These are phyloP conservation scores for Xylaria curta DNA, from an alignment of 495 filamentous ascomycete genomes.

Conservation along the genomic window DNA sequence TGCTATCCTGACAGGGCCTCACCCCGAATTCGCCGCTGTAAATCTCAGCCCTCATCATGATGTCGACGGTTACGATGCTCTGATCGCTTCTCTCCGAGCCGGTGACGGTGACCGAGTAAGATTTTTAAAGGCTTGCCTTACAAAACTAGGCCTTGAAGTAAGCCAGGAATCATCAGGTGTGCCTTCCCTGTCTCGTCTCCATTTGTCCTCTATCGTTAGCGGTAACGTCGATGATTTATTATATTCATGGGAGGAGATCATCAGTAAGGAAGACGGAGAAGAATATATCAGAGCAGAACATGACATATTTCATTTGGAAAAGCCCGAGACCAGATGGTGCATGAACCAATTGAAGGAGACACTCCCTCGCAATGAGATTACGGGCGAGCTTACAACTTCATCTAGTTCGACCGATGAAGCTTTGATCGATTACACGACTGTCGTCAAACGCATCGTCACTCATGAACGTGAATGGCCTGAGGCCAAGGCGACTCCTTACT, in stretches of 20 bases:
- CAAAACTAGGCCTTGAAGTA: slow-evolving; percentile 82
- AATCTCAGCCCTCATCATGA: slow-evolving; percentile 72
- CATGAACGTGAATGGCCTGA: slow-evolving; percentile 74
- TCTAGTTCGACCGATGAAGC: slow-evolving; percentile 50
- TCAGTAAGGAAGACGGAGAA: slow-evolving; percentile 68
- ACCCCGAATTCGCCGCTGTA: slow-evolving; percentile 91
- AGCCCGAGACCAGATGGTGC: slow-evolving; percentile 66
- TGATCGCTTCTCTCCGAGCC: slow-evolving; percentile 71
- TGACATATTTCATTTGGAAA: slow-evolving; percentile 82
- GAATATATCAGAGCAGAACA: slow-evolving; percentile 84
- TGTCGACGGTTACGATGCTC: slow-evolving; percentile 67
- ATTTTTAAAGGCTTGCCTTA: slow-evolving; percentile 82
- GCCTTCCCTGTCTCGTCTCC: slow-evolving; percentile 83
- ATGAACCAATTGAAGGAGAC: slow-evolving; percentile 43
- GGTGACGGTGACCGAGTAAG: slow-evolving; percentile 73
- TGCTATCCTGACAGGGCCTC: slow-evolving; percentile 83
- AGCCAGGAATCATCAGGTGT: slow-evolving; percentile 70
- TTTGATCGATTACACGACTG: slow-evolving; percentile 74
- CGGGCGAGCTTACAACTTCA: slow-evolving; percentile 34
- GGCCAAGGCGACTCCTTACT: slow-evolving; percentile 80
- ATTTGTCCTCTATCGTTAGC: slow-evolving; percentile 75
- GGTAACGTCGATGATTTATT: slow-evolving; percentile 71
- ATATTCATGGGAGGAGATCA: slow-evolving; percentile 68
- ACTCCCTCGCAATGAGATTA: slow-evolving; percentile 37
- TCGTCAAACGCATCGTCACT: slow-evolving; percentile 74